Evolutionary conservation across 768 basidiomycete species (phyloP).

Genomic region (Trametes maxima): DNA sequence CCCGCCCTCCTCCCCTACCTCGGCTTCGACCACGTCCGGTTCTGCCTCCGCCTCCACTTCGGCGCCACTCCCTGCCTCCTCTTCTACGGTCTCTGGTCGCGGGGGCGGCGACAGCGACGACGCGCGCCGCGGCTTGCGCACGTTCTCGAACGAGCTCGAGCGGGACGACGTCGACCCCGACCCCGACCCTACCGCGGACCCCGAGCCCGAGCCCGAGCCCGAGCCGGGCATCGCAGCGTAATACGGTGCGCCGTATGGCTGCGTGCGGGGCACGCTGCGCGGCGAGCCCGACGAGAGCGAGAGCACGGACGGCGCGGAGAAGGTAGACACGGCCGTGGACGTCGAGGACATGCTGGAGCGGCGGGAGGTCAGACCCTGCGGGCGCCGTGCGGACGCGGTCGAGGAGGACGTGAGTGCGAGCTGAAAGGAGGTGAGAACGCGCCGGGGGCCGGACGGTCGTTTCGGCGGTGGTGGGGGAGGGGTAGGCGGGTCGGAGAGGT

Average conservation of each 20-base stretch:
- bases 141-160: no score
- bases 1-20: background rate
- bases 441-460: conserved; percentile 3
- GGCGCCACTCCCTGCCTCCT: background rate
- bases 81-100: conserved; percentile 15
- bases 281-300: conserved; percentile 3
- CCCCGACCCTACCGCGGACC: background rate
- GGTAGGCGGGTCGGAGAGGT: background rate
- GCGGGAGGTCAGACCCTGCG: background rate
- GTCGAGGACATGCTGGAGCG: conserved; percentile 19
- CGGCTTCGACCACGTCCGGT: background rate
- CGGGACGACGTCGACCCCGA: no score
- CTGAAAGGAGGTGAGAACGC: conserved; percentile 14
- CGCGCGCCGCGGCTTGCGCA: background rate
- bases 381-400: background rate
- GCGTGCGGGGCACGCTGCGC: conserved; percentile 23
- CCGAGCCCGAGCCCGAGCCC: background rate
- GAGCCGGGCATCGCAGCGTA: conserved; percentile 25
- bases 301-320: conserved; percentile 7
- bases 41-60: background rate
- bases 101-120: conserved; percentile 3
- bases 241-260: conserved; percentile 31
- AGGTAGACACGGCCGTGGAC: conserved; percentile 6
- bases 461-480: conserved; percentile 1
- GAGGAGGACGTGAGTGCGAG: conserved; percentile 4